These are phyloP conservation scores for Fomitiporia mediterranea DNA, from an alignment of 1,284 basidiomycete species.

Conservation along the genomic window DNA sequence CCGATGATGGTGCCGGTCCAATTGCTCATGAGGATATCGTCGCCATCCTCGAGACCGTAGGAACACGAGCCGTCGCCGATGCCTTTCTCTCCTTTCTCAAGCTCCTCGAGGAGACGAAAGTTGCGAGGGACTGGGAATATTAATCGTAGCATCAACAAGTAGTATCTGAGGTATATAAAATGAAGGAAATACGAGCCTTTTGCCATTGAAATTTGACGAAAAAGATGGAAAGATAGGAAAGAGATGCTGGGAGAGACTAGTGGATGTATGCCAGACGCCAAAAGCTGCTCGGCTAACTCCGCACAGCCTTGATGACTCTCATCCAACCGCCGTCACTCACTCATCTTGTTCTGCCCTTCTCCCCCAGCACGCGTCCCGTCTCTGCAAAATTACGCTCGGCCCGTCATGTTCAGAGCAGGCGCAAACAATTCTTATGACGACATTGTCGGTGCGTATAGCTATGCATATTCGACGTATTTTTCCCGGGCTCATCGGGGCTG, in stretches of 20 bases:
- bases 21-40: constrained; percentile 94
- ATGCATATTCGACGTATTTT: neutral
- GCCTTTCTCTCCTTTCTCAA: constrained; percentile 99
- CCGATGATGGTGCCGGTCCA: constrained; percentile 99
- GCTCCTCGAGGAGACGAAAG: constrained; percentile 94
- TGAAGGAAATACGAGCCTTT: constrained; percentile 4
- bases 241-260: neutral
- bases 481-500: constrained; percentile 3
- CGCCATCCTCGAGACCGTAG: constrained; percentile 88
- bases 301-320: neutral
- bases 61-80: constrained; percentile 97
- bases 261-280: neutral
- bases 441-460: constrained; percentile 69
- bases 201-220: constrained; percentile 13
- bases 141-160: neutral
- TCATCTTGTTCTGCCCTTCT: neutral
- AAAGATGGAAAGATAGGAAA: neutral
- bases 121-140: constrained; percentile 86
- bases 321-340: neutral
- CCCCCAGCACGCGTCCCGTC: neutral
- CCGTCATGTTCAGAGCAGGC: constrained; percentile 60
- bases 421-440: constrained; percentile 87
- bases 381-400: constrained; percentile 13
- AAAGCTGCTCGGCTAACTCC: neutral
- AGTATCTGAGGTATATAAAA: neutral